These are phyloP conservation scores for Trametes sanguinea DNA, from an alignment of 768 basidiomycete genomes.

Conservation along the genomic window DNA sequence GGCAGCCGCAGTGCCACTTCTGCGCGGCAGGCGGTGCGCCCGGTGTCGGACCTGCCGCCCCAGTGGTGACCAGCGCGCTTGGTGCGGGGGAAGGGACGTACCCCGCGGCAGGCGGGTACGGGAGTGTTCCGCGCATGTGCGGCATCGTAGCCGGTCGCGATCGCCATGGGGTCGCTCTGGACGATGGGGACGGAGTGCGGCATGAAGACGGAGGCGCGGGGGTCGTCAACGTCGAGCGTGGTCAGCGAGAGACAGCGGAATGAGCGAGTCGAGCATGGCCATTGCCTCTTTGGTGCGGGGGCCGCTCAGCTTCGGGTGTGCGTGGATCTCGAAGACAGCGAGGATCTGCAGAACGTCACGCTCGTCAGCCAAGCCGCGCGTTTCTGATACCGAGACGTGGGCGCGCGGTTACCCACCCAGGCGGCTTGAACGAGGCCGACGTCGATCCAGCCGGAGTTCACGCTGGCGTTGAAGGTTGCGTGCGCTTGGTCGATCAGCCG, in stretches of 20 bases:
- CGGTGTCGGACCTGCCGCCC: not conserved
- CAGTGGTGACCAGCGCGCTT: not conserved
- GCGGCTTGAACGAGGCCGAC: slow-evolving; percentile 73
- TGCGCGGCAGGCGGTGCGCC: not conserved
- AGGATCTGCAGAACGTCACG: slow-evolving; percentile 50
- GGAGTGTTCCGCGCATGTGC: slow-evolving; percentile 41
- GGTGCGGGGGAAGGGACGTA: not conserved
- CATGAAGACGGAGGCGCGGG: slow-evolving; percentile 30
- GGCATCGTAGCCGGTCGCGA: slow-evolving; percentile 61
- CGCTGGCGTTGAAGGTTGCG: slow-evolving; percentile 65
- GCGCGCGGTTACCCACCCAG: slow-evolving; percentile 44
- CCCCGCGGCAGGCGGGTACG: not conserved
- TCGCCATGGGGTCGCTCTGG: slow-evolving; percentile 23
- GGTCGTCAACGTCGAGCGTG: slow-evolving; percentile 58
- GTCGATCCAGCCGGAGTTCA: slow-evolving; percentile 71
- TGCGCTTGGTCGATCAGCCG: slow-evolving; percentile 68
- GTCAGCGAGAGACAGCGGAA: slow-evolving; percentile 63
- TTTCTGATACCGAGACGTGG: not conserved
- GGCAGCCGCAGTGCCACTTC: slow-evolving; percentile 25
- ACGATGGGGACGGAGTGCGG: slow-evolving; percentile 14
- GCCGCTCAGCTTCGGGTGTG: slow-evolving; percentile 59
- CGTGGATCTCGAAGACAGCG: slow-evolving; percentile 69
- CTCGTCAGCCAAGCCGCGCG: not conserved
- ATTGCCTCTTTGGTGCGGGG: slow-evolving; percentile 57
- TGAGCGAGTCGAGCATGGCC: slow-evolving; percentile 64